Evolutionary conservation across 2,329 filamentous ascomycete species (phyloP), one percentile per base, ranked within the genome.

Genomic region (Colletotrichum viniferum): DNA sequence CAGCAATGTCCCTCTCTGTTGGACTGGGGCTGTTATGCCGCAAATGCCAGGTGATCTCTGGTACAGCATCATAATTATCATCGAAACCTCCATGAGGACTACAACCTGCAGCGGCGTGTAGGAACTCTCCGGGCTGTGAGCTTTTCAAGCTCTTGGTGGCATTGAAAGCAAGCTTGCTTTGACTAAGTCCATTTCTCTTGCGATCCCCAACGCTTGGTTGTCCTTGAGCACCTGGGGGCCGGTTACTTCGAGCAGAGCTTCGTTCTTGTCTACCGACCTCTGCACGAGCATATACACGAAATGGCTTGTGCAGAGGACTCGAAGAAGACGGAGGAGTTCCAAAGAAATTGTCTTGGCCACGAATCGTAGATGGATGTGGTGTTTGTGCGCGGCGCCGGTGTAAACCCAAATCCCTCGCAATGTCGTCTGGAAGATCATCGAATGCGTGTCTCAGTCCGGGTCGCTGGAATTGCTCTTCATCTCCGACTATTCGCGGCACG

Each of bases 321-420:
- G 73, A 76, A 43, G 71, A 73, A 30, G 26, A 24, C 10, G 73
- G 70, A 12, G 70, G 73, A n/a, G 70, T 76, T 38, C 69, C 58
- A 56, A 76, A 36, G 10, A 28, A 34, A 18, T 24, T 63, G 3
- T 48, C 21, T 8, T 26, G 32, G n/a, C 48, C 34, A 30, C 36
- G 43, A 12, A 34, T 43, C 7, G 32, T n/a, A 43, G 66, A 61
- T 10, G 63, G 63, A 24, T 66, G 43, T 36, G 63, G 64, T 36
- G 56, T 68, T 68, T 64, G 65, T 18, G 28, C 9, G 26, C 48
- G 34, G 7, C 34, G 34, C 26, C 34, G 32, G 18, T 52, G 64
- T 16, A 63, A 28, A 38, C 26, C 36, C 18, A 16, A 36, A 26
- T 52, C 56, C 24, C 34, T 52, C 13, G 13, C 43, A 18, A 24